Percentiles rank a stretch among this genome's conserved stretches.
Conservation (phyloP, 768 basidiomycete species). For the Rhodotorula taiwanensis region DNA sequence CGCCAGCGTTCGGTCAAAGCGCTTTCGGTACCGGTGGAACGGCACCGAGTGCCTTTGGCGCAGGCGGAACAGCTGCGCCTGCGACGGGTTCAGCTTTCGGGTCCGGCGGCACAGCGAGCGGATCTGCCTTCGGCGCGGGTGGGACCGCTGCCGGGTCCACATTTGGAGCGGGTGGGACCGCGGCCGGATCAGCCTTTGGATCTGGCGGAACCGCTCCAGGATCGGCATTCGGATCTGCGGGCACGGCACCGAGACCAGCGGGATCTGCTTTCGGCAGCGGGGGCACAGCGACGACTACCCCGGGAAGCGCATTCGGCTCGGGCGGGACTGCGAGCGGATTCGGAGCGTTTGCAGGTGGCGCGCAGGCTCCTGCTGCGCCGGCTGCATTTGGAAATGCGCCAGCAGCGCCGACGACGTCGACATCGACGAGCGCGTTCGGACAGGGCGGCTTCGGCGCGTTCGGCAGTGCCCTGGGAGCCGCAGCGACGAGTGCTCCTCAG, state of each 20-base stretch:
- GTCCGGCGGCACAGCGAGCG: not conserved
- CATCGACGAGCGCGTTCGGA: not conserved
- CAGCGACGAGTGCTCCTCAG: no score
- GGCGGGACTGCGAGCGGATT: conserved; percentile 15
- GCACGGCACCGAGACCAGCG: not conserved
- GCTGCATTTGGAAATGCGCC: conserved; percentile 11
- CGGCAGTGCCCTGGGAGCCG: not conserved
- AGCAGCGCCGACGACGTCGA: not conserved
- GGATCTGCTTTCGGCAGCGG: conserved; percentile 13
- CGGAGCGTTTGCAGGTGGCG: conserved; percentile 16
- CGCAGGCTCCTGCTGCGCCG: not conserved
- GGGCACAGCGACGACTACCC: not conserved
- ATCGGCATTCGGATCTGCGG: not conserved
- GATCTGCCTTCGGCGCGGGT: conserved; percentile 5
- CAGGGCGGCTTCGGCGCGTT: conserved; percentile 14
- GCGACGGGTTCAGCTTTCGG: no score
- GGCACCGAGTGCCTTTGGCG: conserved; percentile 20
- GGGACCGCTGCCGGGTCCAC: not conserved
- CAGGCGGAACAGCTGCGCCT: conserved; percentile 3
- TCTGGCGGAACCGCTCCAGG: conserved; percentile 6
- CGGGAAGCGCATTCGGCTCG: conserved; percentile 17
- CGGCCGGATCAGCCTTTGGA: conserved; percentile 7
- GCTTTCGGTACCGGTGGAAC: conserved; percentile 15
- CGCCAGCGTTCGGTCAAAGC: conserved; percentile 16
- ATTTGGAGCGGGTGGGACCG: not conserved